Percentiles rank a stretch among this genome's conserved stretches.
Conservation (phyloP, 2,329 filamentous ascomycete species). For the Diaporthe velutina region DNA sequence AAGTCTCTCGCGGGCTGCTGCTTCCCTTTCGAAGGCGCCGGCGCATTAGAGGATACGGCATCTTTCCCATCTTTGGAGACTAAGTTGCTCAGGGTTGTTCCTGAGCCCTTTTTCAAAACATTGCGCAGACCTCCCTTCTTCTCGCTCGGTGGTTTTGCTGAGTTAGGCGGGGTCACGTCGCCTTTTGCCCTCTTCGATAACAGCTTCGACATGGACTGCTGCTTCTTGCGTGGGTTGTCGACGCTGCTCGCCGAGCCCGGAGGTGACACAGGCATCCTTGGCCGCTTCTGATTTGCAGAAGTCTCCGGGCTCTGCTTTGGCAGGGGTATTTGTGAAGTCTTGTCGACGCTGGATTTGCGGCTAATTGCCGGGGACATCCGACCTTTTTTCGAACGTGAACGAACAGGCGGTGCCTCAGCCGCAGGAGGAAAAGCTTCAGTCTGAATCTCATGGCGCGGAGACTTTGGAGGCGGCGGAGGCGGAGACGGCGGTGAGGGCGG, state of each 20-base stretch:
- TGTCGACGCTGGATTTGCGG: constrained; percentile 20
- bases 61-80: constrained; percentile 55
- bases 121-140: constrained; percentile 63
- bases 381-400: not conserved
- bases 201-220: constrained; percentile 44
- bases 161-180: constrained; percentile 25
- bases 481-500: constrained; percentile 39
- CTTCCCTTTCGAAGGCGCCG: constrained; percentile 40
- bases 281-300: constrained; percentile 62
- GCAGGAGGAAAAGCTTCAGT: not conserved
- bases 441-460: constrained; percentile 7
- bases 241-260: constrained; percentile 39
- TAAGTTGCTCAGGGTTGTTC: constrained; percentile 61
- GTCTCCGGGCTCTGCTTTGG: constrained; percentile 48
- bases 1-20: not conserved
- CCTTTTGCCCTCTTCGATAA: constrained; percentile 48
- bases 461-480: constrained; percentile 43
- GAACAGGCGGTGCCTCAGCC: not conserved
- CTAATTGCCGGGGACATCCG: not conserved
- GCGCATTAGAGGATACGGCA: constrained; percentile 39
- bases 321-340: constrained; percentile 42
- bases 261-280: constrained; percentile 52
- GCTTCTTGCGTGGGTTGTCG: constrained; percentile 41
- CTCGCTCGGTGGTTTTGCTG: constrained; percentile 48
- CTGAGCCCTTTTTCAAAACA: constrained; percentile 64